These are phyloP conservation scores for Debaryomycetaceae sp. DNA, from an alignment of 1,139 yeast species.

Conservation along the genomic window DNA sequence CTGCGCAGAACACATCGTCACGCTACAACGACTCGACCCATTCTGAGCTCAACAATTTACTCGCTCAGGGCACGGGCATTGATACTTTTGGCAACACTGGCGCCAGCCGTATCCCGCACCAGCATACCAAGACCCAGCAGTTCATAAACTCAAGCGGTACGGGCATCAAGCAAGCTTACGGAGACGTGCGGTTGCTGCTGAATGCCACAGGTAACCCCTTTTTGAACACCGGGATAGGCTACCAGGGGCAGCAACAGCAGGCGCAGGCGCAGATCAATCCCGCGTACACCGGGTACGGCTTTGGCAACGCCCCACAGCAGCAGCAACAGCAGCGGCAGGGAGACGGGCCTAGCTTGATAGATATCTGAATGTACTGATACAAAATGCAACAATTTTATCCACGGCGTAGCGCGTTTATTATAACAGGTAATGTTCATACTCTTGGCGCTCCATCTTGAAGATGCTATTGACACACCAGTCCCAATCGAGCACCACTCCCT, in stretches of 20 bases:
- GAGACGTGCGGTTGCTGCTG: slow-evolving; percentile 34
- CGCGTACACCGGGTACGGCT: slow-evolving; percentile 85
- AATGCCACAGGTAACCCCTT: slow-evolving; percentile 68
- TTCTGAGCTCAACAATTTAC: slow-evolving; percentile 65
- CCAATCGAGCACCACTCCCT: slow-evolving; percentile 51
- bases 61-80: slow-evolving; percentile 85
- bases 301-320: slow-evolving; percentile 63
- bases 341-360: slow-evolving; percentile 48
- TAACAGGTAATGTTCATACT: slow-evolving; percentile 19
- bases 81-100: slow-evolving; percentile 98
- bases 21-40: slow-evolving; percentile 53
- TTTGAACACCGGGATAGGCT: slow-evolving; percentile 72
- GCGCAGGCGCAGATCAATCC: slow-evolving; percentile 25
- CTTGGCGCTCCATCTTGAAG: slow-evolving; percentile 41
- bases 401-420: slow-evolving; percentile 9
- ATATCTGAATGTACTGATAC: slow-evolving; percentile 22
- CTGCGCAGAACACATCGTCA: slow-evolving; percentile 31
- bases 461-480: slow-evolving; percentile 64
- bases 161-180: slow-evolving; percentile 56
- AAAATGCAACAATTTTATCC: slow-evolving; percentile 1
- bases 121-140: slow-evolving; percentile 76
- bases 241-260: slow-evolving; percentile 45
- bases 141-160: slow-evolving; percentile 87
- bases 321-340: slow-evolving; percentile 27
- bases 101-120: slow-evolving; percentile 84